phyloP scores from a whole-genome alignment of 768 basidiomycete genomes.

The Amanita rubescens region DNA sequence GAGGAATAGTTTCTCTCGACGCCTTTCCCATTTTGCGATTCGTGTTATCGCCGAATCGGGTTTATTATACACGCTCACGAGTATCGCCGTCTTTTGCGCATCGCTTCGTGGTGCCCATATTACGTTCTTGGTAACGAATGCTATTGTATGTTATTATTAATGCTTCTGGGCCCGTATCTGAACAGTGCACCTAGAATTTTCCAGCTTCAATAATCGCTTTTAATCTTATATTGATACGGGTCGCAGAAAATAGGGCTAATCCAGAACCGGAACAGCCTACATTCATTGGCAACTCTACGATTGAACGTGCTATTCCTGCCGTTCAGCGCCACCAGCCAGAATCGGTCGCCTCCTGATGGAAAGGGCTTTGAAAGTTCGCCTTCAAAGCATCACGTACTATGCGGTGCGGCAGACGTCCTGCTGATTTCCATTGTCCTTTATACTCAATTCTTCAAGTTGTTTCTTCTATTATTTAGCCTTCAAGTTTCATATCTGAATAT shows the following conservation, averaged over 20 bases:
- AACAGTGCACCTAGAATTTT: not conserved
- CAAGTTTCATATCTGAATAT: too few species aligned
- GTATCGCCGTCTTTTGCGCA: not conserved
- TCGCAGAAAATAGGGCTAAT: not conserved
- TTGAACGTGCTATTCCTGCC: too few species aligned
- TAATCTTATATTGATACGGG: slow-evolving; percentile 5
- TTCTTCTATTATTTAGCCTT: too few species aligned
- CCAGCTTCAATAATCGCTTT: not conserved
- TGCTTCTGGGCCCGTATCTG: not conserved
- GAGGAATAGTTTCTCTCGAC: not conserved
- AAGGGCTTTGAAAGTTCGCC: too few species aligned
- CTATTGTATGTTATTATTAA: not conserved
- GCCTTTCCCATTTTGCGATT: not conserved
- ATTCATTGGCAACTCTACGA: too few species aligned
- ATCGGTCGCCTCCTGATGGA: too few species aligned
- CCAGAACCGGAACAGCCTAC: too few species aligned
- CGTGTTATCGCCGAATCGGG: slow-evolving; percentile 4
- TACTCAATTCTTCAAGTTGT: too few species aligned
- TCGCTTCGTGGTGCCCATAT: not conserved
- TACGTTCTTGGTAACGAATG: not conserved
- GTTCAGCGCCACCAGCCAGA: too few species aligned
- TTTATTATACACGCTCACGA: slow-evolving; percentile 2
- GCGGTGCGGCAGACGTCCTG: too few species aligned
- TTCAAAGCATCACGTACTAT: too few species aligned
- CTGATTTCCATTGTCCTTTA: too few species aligned